Conservation (phyloP, 805 yeast genomes). For the Groenewaldozyma salmanticensis region DNA sequence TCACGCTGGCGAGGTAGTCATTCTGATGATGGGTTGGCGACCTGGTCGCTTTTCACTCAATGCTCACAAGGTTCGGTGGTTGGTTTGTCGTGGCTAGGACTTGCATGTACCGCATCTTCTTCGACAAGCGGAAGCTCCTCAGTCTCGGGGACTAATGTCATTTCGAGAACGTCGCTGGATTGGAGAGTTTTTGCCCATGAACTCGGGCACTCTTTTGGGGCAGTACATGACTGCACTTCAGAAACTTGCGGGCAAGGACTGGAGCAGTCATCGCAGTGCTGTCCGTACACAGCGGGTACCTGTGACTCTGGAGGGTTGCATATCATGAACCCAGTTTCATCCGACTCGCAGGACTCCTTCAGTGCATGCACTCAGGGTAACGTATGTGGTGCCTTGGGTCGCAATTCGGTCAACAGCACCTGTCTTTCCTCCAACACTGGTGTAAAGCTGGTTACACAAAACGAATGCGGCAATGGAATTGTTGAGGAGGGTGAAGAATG, state of each 20-base stretch:
- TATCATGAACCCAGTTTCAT: slow-evolving; percentile 30
- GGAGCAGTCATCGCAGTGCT: slow-evolving; percentile 24
- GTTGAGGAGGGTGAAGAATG: slow-evolving; percentile 33
- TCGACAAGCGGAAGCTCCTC: slow-evolving; percentile 11
- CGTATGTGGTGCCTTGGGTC: slow-evolving; percentile 24
- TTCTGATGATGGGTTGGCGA: slow-evolving; percentile 25
- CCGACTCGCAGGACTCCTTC: slow-evolving; percentile 22
- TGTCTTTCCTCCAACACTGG: slow-evolving; percentile 24
- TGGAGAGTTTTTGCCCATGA: slow-evolving; percentile 32
- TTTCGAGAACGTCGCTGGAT: slow-evolving; percentile 25
- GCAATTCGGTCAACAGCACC: slow-evolving; percentile 22
- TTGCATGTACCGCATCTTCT: slow-evolving; percentile 21
- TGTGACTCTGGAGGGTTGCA: slow-evolving; percentile 28
- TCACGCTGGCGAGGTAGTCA: slow-evolving; percentile 26
- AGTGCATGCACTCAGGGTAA: slow-evolving; percentile 28
- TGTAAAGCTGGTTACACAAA: slow-evolving; percentile 22
- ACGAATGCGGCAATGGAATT: slow-evolving; percentile 31
- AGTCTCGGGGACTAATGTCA: slow-evolving; percentile 27
- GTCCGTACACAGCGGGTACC: slow-evolving; percentile 23
- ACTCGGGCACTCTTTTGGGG: slow-evolving; percentile 32
- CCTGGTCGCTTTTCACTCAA: slow-evolving; percentile 28
- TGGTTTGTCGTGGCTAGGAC: slow-evolving; percentile 31
- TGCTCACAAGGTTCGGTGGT: slow-evolving; percentile 28
- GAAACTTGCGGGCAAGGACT: slow-evolving; percentile 24
- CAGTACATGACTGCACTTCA: slow-evolving; percentile 32